Evolutionary conservation across 805 yeast species (phyloP).

Genomic region (Nakazawaea laoshanensis): DNA sequence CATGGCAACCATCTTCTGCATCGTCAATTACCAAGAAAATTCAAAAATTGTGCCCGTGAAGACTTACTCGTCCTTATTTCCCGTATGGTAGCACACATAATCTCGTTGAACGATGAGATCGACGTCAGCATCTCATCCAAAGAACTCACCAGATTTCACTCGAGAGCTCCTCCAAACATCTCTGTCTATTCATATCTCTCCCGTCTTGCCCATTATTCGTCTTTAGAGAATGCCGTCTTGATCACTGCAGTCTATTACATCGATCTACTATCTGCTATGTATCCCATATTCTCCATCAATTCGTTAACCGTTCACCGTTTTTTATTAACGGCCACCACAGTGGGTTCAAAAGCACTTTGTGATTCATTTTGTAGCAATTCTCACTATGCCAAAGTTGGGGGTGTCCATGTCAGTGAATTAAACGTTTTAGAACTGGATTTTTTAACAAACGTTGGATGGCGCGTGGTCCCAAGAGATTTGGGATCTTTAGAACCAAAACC

Average conservation of each 20-base stretch:
- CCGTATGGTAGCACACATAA: constrained; percentile 72
- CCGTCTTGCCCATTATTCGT: constrained; percentile 75
- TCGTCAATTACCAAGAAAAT: constrained; percentile 35
- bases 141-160: constrained; percentile 80
- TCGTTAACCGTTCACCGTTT: constrained; percentile 92
- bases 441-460: constrained; percentile 69
- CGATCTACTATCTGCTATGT: constrained; percentile 72
- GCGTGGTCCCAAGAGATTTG: constrained; percentile 53
- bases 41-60: constrained; percentile 57
- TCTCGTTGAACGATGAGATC: constrained; percentile 56
- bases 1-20: background rate
- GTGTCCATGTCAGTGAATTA: constrained; percentile 74
- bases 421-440: constrained; percentile 88
- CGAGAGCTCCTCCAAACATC: constrained; percentile 85
- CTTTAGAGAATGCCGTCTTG: constrained; percentile 75
- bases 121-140: constrained; percentile 24
- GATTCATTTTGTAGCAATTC: constrained; percentile 87
- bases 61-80: constrained; percentile 68
- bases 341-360: constrained; percentile 85
- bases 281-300: constrained; percentile 73
- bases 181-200: constrained; percentile 70
- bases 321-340: constrained; percentile 80
- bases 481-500: constrained; percentile 11
- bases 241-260: constrained; percentile 83
- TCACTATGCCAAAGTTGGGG: constrained; percentile 95